phyloP scores from a whole-genome alignment of 129 eudicot species.

The Solidago caesia region DNA sequence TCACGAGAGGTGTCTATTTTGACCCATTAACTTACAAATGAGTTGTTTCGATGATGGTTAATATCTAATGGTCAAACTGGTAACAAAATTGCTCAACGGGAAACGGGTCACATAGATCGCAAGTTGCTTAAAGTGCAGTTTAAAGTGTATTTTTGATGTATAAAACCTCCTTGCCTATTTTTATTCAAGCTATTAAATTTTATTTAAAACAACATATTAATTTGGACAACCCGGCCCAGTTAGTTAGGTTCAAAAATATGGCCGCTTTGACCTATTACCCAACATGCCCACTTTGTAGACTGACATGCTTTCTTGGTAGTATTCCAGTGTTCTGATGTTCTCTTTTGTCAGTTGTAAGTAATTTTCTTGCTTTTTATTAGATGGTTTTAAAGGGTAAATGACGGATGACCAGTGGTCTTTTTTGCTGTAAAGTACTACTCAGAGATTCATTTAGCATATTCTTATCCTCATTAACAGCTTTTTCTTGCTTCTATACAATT shows the following conservation, averaged over 20 bases:
- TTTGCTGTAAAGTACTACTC: background rate
- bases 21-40: background rate
- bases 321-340: background rate
- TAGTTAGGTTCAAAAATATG: too few relatives aligned
- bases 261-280: background rate
- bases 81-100: background rate
- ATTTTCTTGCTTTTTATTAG: background rate
- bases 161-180: too few relatives aligned
- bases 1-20: background rate
- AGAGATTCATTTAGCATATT: background rate
- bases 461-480: background rate
- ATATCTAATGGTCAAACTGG: background rate
- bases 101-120: background rate
- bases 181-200: too few relatives aligned
- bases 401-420: background rate
- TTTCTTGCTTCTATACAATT: slow-evolving; percentile 4
- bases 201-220: too few relatives aligned
- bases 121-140: background rate
- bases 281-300: background rate
- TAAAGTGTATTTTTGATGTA: too few relatives aligned
- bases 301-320: background rate
- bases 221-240: too few relatives aligned
- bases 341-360: slow-evolving; percentile 6
- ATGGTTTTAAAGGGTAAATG: background rate
- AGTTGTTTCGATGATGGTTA: background rate